Percentiles rank a stretch among this genome's conserved stretches.
Evolutionary conservation across 305 asterid species (phyloP).

Genomic region (Fraxinus angustifolia): DNA sequence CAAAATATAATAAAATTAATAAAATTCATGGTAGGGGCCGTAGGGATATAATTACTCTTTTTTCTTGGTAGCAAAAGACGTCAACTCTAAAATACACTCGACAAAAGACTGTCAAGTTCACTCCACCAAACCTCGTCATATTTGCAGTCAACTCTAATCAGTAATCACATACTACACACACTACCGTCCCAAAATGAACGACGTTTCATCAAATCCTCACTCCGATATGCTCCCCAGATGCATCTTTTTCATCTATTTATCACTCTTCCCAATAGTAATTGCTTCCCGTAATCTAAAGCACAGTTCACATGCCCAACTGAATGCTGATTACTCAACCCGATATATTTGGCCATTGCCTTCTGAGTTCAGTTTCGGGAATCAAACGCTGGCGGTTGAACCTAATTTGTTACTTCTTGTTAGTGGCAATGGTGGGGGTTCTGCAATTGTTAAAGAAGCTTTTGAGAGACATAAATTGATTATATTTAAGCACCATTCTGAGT

Average conservation of each 20-base stretch:
- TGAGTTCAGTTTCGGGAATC: constrained; percentile 64
- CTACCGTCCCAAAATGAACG: background rate
- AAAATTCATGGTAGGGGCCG: too few relatives aligned
- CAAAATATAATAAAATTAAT: too few relatives aligned
- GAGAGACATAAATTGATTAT: constrained; percentile 57
- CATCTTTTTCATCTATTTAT: background rate
- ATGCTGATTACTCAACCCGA: constrained; percentile 38
- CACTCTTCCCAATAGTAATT: constrained; percentile 17
- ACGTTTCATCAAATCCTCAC: background rate
- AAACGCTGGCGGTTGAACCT: constrained; percentile 74
- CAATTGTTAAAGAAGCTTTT: constrained; percentile 55
- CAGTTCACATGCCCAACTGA: constrained; percentile 22
- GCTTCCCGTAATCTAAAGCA: constrained; percentile 41
- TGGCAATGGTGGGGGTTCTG: constrained; percentile 53
- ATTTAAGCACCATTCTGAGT: constrained; percentile 44
- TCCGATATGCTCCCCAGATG: background rate
- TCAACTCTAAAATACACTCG: background rate
- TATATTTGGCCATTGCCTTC: constrained; percentile 79
- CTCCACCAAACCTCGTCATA: background rate
- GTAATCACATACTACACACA: background rate
- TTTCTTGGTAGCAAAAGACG: background rate
- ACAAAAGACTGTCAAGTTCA: background rate
- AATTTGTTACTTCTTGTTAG: constrained; percentile 43
- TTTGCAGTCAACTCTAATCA: background rate
- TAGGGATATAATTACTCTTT: too few relatives aligned